phyloP scores from a whole-genome alignment of 148 eudicot genomes.

The Spergularia marina region DNA sequence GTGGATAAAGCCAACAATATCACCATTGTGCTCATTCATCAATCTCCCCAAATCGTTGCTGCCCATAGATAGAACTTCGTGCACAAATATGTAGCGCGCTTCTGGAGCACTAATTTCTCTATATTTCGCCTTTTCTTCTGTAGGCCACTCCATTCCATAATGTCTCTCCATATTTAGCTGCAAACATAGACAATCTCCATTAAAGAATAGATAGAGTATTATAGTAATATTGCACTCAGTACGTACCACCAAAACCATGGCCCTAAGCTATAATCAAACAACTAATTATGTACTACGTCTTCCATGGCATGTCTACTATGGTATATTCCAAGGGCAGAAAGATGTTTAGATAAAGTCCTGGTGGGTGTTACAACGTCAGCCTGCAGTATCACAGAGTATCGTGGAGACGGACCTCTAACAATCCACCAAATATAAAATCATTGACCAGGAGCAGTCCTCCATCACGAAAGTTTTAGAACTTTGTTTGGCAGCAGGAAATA shows the following conservation, averaged over 20 bases:
- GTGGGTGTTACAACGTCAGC: background rate
- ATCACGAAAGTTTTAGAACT: background rate
- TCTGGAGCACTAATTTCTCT: constrained; percentile 81
- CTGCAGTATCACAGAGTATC: background rate
- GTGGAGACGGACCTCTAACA: too few species aligned
- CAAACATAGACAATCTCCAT: constrained; percentile 10
- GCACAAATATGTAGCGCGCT: constrained; percentile 79
- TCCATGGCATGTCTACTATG: background rate
- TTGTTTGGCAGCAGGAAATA: background rate
- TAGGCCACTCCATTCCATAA: constrained; percentile 78
- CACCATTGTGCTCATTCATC: constrained; percentile 31
- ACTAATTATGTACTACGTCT: background rate
- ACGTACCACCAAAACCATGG: background rate
- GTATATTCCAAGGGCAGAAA: background rate
- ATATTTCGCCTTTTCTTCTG: constrained; percentile 76
- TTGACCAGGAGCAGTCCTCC: background rate
- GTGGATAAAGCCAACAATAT: constrained; percentile 81
- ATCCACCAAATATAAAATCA: too few species aligned
- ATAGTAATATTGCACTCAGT: background rate
- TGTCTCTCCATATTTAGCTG: constrained; percentile 84
- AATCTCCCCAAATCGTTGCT: constrained; percentile 18
- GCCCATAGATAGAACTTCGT: constrained; percentile 30
- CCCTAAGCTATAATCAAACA: background rate
- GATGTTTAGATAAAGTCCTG: background rate
- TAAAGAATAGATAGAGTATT: background rate